Conservation (phyloP, 2,329 filamentous ascomycete species). For the Aspergillus persii region DNA sequence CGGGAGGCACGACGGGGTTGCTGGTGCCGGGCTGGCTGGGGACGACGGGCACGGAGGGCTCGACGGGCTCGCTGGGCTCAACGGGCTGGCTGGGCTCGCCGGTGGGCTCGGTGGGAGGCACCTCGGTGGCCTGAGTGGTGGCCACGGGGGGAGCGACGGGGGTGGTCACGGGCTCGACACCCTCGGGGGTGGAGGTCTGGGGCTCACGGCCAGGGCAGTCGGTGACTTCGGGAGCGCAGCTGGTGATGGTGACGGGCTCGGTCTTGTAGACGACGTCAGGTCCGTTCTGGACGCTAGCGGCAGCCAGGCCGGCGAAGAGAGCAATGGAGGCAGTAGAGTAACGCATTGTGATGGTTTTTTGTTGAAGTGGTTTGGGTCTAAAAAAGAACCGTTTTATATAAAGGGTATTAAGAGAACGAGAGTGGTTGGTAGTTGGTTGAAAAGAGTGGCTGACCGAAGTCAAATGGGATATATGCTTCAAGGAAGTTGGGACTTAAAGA, state of each 20-base stretch:
- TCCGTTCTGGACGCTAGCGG: conserved; percentile 33
- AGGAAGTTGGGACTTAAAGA: conserved; percentile 34
- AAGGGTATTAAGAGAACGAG: conserved; percentile 22
- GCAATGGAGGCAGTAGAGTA: conserved; percentile 42
- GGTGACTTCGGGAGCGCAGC: conserved; percentile 59
- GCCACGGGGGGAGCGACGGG: conserved; percentile 1
- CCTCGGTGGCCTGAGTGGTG: not conserved
- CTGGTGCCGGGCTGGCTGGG: conserved; percentile 1
- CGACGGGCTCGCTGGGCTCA: not conserved
- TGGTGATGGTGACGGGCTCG: conserved; percentile 62
- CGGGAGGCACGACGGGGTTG: conserved; percentile 5
- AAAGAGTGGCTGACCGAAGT: conserved; percentile 48
- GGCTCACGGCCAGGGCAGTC: conserved; percentile 50
- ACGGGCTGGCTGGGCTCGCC: not conserved
- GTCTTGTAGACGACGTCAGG: conserved; percentile 55
- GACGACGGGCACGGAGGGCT: not conserved
- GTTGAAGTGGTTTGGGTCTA: conserved; percentile 3
- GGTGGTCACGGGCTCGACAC: conserved; percentile 17
- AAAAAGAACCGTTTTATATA: conserved; percentile 18
- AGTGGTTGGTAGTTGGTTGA: conserved; percentile 29
- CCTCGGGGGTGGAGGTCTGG: conserved; percentile 23
- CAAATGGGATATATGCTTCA: conserved; percentile 33
- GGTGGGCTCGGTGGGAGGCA: not conserved
- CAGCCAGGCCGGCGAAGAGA: conserved; percentile 42
- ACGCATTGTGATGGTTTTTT: conserved; percentile 41